Base-by-base conservation (phyloP, 805 yeast genomes). In the Wickerhamomyces hampshirensis region DNA sequence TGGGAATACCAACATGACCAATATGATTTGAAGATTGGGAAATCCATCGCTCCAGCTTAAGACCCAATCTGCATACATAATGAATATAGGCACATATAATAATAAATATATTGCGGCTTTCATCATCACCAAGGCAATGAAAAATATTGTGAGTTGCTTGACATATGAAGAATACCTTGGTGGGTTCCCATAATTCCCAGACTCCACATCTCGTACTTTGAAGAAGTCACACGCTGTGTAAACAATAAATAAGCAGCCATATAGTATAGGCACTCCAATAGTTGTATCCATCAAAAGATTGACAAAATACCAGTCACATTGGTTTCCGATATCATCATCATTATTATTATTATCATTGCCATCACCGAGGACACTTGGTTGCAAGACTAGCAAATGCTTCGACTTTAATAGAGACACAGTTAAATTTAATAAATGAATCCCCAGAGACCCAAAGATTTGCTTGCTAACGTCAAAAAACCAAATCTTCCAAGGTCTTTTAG, bases 241-340 rank as follows among this genome's bases (percentile, higher is more conserved):
- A 2, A 79, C 65, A 3, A 66, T 42, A 40, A 71, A 71, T 19
- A 89, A 66, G 17, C 66, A 59, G 6, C 59, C 58, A 77, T 85
- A 84, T 18, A 84, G 62, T 3, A 91, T 73, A 6, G 94, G 94
- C 3, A 91, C 91, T 1, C 98, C 98, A 6, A 89, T 71, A 0
- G 98, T 91, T 28, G 98, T 89, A 58, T 91, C 98, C 55, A 91
- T 74, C 19, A 91, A 69, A 26, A 91, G 73, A 51, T 85, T 91
- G 37, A 93, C 65, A 54, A 91, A 91, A 63, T 93, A 91, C 93
- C 96, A 93, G 48, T 86, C 91, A 60, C 98, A 93, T 6, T 96
- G 95, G 43, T 80, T 80, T 33, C 71, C 75, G 26, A 65, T 71
- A 4, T 56, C 63, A n/a, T 55, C 63, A 26, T 59, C 59, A 31